Conservation (phyloP, 1,284 basidiomycete species). For the Psilocybe mexicana region DNA sequence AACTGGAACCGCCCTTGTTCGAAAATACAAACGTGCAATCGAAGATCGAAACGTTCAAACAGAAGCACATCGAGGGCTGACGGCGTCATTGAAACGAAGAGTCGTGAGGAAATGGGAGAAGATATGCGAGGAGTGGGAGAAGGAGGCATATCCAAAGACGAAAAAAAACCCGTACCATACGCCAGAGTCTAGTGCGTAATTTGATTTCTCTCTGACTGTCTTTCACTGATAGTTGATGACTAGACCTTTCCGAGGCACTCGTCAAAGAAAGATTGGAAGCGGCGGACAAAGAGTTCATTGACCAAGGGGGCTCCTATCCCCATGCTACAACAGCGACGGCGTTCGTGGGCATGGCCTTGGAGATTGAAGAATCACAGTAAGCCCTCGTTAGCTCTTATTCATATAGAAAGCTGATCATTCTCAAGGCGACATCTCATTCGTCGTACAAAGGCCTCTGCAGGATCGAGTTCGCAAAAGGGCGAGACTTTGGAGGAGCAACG, state of each 20-base stretch:
- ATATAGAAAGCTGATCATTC: not conserved
- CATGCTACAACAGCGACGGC: conserved; percentile 2
- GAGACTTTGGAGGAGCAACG: conserved; percentile 5
- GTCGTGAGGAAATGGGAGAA: conserved; percentile 8
- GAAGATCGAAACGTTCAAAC: conserved; percentile 6
- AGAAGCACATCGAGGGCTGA: not conserved
- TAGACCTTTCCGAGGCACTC: not conserved
- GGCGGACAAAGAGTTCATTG: conserved; percentile 2
- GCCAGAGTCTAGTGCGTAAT: not conserved
- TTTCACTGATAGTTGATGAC: not conserved
- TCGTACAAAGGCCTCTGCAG: not conserved
- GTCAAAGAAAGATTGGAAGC: conserved; percentile 4
- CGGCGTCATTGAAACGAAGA: not conserved
- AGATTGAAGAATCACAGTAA: conserved; percentile 17
- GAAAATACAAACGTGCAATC: not conserved
- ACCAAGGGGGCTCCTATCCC: not conserved
- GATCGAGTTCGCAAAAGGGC: not conserved
- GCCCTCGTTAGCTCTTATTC: not conserved
- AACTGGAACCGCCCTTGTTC: conserved; percentile 1
- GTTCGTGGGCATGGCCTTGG: conserved; percentile 10
- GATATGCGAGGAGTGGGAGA: conserved; percentile 11
- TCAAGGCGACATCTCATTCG: conserved; percentile 1
- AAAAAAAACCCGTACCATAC: conserved; percentile 11
- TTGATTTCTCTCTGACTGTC: too few species aligned
- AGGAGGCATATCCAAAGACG: conserved; percentile 8